These are phyloP conservation scores for Onygenales sp. DNA, from an alignment of 2,329 filamentous ascomycete species.

Conservation along the genomic window DNA sequence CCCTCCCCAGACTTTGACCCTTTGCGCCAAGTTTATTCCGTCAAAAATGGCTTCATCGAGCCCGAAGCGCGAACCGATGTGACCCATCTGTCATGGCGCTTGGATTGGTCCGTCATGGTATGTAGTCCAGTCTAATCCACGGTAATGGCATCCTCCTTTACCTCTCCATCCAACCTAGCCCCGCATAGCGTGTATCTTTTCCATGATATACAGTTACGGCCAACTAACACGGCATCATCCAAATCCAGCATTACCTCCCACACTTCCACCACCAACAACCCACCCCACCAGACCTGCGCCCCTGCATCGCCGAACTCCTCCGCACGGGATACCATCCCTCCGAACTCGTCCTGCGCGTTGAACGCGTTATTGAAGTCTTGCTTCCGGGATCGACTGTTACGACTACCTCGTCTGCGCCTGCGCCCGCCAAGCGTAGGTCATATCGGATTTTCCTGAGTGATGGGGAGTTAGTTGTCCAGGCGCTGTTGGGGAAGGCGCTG, in stretches of 20 bases:
- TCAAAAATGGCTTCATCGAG: too few species aligned
- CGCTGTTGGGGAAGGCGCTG: conserved; percentile 14
- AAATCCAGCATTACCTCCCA: not conserved
- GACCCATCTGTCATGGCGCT: too few species aligned
- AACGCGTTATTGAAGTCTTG: conserved; percentile 15
- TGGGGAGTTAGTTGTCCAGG: conserved; percentile 20
- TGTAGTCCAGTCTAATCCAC: too few species aligned
- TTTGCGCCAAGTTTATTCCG: too few species aligned
- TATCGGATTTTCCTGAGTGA: conserved; percentile 17
- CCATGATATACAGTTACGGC: not conserved
- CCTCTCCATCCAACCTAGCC: too few species aligned
- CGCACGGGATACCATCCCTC: conserved; percentile 18
- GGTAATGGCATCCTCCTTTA: too few species aligned
- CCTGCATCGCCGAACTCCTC: conserved; percentile 21
- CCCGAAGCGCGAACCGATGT: too few species aligned
- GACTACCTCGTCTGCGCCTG: not conserved
- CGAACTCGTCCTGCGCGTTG: conserved; percentile 17
- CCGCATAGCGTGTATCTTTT: too few species aligned
- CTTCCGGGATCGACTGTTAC: not conserved
- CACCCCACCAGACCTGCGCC: conserved; percentile 5
- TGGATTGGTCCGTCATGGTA: too few species aligned
- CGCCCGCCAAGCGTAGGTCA: conserved; percentile 1
- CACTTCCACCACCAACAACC: not conserved
- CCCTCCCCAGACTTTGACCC: too few species aligned
- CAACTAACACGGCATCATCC: not conserved